Evolutionary conservation across 495 filamentous ascomycete species (phyloP), one percentile per base, ranked within the genome.

Genomic region (Hypoxylon subgilvum): DNA sequence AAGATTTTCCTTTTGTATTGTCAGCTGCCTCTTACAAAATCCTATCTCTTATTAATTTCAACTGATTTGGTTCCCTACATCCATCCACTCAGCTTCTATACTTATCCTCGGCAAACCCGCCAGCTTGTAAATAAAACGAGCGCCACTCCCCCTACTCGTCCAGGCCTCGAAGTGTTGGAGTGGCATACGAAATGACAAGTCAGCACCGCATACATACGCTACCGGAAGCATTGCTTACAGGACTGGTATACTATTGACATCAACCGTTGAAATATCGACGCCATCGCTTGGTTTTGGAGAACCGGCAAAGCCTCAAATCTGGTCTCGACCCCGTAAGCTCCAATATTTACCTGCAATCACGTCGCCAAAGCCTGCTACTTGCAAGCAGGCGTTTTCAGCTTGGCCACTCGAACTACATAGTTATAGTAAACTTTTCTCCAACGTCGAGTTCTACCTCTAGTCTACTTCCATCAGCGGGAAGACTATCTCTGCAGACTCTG

Each of bases 261-360:
- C 53, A 64, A 46, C 2, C 44, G n/a, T 64, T 25, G 32, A 50
- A 54, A 54, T 64, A 49, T 54, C 54, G 44, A 58, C 61, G 43
- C 54, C 61, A 54, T 64, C 31, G 45, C 44, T 49, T 35, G 34
- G n/a, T 30, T 35, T 50, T 31, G 12, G 16, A 55, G 13, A 41
- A 30, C 27, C 39, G 54, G 25, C 31, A 17, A 52, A 50, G 36
- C 53, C 19, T 32, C 30, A 19, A 47, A 35, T 49, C 31, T 27
- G 49, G 61, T 48, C 61, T 64, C 54, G 54, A 64, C 61, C 53
- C 44, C 25, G 49, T 51, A 17, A 32, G 60, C 23, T 22, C 61
- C 43, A 58, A 46, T 64, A 58, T 44, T 44, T 58, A 46, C 31
- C 38, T 58, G 44, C 53, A 58, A 63, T 53, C 53, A 64, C 53